Evolutionary conservation across 495 filamentous ascomycete genomes (phyloP).

Genomic region (Parachaetomium inaequale): DNA sequence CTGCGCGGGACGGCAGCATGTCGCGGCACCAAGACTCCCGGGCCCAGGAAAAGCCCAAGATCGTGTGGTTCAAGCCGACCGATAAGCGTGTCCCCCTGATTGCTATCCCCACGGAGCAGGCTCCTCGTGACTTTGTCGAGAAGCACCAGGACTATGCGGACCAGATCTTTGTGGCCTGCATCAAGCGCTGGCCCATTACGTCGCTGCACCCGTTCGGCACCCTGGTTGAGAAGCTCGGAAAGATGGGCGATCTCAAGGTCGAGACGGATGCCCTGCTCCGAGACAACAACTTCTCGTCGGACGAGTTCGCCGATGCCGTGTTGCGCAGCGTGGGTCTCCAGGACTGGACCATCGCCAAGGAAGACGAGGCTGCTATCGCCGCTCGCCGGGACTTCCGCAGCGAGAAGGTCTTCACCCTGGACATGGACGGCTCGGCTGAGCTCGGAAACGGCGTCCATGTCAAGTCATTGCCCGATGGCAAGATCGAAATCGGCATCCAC

Average conservation of each 20-base stretch:
- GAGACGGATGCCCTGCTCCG: constrained; percentile 95
- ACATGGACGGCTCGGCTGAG: constrained; percentile 75
- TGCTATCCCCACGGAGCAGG: constrained; percentile 96
- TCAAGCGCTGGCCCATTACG: constrained; percentile 99
- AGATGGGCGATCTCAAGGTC: constrained; percentile 94
- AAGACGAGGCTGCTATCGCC: constrained; percentile 70
- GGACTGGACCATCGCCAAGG: constrained; percentile 80
- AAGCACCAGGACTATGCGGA: constrained; percentile 97
- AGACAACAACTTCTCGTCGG: constrained; percentile 97
- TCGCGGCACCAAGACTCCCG: constrained; percentile 72
- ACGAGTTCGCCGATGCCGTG: constrained; percentile 96
- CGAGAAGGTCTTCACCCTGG: constrained; percentile 88
- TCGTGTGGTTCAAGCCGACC: constrained; percentile 99
- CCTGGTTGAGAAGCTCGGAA: constrained; percentile 91
- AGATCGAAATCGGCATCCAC: constrained; percentile 92
- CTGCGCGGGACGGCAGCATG: constrained; percentile 76
- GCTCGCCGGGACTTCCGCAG: constrained; percentile 86
- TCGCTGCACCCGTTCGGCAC: constrained; percentile 98
- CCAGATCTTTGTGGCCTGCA: constrained; percentile 96
- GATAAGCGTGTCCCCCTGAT: constrained; percentile 98
- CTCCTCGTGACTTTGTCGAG: constrained; percentile 95
- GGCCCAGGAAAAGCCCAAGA: constrained; percentile 96
- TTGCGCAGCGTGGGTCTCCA: constrained; percentile 87
- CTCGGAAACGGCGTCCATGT: constrained; percentile 91
- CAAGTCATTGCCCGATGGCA: constrained; percentile 73